phyloP scores from a whole-genome alignment of 176 grass and related monocot genomes.

The Bothriochloa decipiens region DNA sequence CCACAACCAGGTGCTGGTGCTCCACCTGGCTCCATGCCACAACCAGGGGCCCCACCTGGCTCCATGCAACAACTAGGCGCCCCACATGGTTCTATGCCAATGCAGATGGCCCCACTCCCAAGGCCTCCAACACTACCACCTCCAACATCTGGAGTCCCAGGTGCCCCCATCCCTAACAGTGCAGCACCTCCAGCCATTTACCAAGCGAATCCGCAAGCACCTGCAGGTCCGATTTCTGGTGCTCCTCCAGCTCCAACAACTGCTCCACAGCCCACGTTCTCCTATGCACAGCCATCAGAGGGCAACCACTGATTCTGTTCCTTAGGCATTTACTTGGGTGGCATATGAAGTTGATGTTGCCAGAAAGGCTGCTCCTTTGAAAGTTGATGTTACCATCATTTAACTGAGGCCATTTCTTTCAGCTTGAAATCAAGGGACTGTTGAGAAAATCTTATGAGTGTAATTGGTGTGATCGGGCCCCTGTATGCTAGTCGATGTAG shows the following conservation, averaged over 20 bases:
- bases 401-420: slow-evolving; percentile 3
- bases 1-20: neutral
- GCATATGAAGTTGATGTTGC: neutral
- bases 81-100: slow-evolving; percentile 55
- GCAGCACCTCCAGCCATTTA: slow-evolving; percentile 55
- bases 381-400: neutral
- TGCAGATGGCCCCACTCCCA: slow-evolving; percentile 62
- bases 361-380: no score
- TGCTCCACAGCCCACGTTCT: slow-evolving; percentile 49
- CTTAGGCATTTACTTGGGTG: neutral
- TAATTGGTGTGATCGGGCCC: neutral
- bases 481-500: slow-evolving; percentile 35
- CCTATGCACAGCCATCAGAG: slow-evolving; percentile 50
- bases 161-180: slow-evolving; percentile 39
- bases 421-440: slow-evolving; percentile 10
- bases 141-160: slow-evolving; percentile 58
- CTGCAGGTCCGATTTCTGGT: slow-evolving; percentile 46
- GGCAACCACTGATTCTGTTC: slow-evolving; percentile 47
- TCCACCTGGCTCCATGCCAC: slow-evolving; percentile 47
- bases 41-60: neutral
- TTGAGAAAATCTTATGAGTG: slow-evolving; percentile 26
- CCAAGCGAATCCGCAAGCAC: slow-evolving; percentile 49
- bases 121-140: slow-evolving; percentile 58
- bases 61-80: slow-evolving; percentile 20
- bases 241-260: slow-evolving; percentile 39